Base-by-base conservation (phyloP, 441 rosid genomes). In the Omphalea diandra region DNA sequence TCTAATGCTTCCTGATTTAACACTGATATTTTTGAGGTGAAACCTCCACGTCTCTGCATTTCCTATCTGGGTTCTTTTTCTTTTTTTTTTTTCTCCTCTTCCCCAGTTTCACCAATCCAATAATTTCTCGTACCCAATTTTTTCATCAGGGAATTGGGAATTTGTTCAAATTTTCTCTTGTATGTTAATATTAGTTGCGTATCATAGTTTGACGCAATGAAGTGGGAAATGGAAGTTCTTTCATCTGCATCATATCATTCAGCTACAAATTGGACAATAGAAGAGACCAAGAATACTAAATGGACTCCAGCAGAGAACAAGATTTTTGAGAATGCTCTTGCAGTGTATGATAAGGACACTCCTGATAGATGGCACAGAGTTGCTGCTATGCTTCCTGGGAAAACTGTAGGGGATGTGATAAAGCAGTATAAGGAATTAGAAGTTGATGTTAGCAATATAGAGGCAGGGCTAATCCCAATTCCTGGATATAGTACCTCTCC, bases 301-400 rank as follows among this genome's bases (percentile, higher is more conserved):
- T 94, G 99, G 99, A 94, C 97, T 40, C 76, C 80, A 15, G 89
- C 87, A 79, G 99, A 94, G 84, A 94, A 94, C 89, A 94, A 94
- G 79, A 70, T 40, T 40, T 94, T 94, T 79, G 99, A 92, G 79
- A 90, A 92, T 85, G 97, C 97, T 73, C 79, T 94, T 61, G 99
- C 99, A 31, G 72, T 80, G 15, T 90, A 73, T 70, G 99, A 94
- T 49, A 85, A 88, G 74, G 96, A 92, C 18, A 87, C 94, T 1
- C 96, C 99, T 1, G 99, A 94, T 68, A 82, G 94, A 72, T 94
- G 99, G 98, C 56, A 70, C 33, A 89, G 81, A 73, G 97, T 94
- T 46, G 98, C 99, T 3, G 87, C 88, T 2, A 84, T 85, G 93
- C 84, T 94, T 74, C 99, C 99, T 0, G 98, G 98, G 0, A 94